These are phyloP conservation scores for Mycena citricolor DNA, from an alignment of 1,284 basidiomycete species.

Conservation along the genomic window DNA sequence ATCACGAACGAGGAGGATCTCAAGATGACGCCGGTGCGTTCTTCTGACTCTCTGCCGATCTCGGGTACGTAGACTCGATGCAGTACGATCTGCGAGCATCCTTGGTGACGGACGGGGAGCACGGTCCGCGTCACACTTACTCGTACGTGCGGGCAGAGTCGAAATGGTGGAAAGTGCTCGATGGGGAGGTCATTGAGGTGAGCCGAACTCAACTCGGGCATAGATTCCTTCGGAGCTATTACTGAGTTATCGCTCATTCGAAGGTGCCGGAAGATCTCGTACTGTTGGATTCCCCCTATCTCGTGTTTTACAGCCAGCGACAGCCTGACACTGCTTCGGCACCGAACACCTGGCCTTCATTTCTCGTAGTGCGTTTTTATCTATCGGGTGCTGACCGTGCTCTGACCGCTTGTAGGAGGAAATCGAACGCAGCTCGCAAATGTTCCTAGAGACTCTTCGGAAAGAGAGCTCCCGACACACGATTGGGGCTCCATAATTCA, in stretches of 20 bases:
- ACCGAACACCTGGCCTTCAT: slow-evolving; percentile 38
- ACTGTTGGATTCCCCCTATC: slow-evolving; percentile 67
- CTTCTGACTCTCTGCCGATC: slow-evolving; percentile 1
- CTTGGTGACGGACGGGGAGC: slow-evolving; percentile 70
- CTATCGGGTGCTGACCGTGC: too few species aligned
- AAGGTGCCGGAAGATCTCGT: slow-evolving; percentile 68
- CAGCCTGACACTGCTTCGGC: slow-evolving; percentile 40
- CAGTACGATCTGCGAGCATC: slow-evolving; percentile 79
- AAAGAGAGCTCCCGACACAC: too few species aligned
- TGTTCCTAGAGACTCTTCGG: too few species aligned
- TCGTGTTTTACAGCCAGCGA: slow-evolving; percentile 67
- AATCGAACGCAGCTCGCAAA: too few species aligned
- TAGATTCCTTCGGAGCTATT: too few species aligned
- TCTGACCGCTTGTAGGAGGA: too few species aligned
- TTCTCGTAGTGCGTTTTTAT: slow-evolving; percentile 39
- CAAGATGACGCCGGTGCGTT: slow-evolving; percentile 50
- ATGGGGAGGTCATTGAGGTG: slow-evolving; percentile 65
- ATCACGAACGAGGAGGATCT: slow-evolving; percentile 64
- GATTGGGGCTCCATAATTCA: too few species aligned
- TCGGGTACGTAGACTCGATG: neutral
- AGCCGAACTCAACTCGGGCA: too few species aligned
- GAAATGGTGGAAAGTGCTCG: slow-evolving; percentile 77
- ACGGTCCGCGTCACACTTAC: slow-evolving; percentile 71
- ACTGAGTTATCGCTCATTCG: too few species aligned
- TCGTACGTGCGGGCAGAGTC: slow-evolving; percentile 67